Conservation (phyloP, 169 alveolate species). For the Plasmodium vivax region DNA sequence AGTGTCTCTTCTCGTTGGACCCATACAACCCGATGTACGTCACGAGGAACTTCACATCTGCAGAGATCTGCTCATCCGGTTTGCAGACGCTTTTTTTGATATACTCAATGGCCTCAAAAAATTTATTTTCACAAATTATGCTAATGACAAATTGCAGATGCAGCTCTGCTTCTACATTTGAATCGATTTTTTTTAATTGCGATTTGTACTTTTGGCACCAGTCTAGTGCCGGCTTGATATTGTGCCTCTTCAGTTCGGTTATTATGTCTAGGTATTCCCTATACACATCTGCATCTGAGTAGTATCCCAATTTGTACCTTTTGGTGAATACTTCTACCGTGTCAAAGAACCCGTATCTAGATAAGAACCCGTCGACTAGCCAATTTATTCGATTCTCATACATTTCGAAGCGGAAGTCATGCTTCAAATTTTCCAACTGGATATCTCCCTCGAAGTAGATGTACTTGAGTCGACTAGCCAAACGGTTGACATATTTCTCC, state of each 20-base stretch:
- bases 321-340: slow-evolving; percentile 35
- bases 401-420: slow-evolving; percentile 38
- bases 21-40: slow-evolving; percentile 35
- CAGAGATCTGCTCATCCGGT: neutral
- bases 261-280: slow-evolving; percentile 44
- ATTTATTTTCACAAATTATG: slow-evolving; percentile 56
- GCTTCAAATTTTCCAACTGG: slow-evolving; percentile 56
- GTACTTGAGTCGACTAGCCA: slow-evolving; percentile 14
- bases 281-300: slow-evolving; percentile 65
- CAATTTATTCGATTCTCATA: slow-evolving; percentile 71
- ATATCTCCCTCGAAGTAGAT: slow-evolving; percentile 61
- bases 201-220: slow-evolving; percentile 69
- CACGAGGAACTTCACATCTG: slow-evolving; percentile 26
- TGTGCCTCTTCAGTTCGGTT: slow-evolving; percentile 22
- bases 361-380: slow-evolving; percentile 54
- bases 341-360: slow-evolving; percentile 48
- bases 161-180: slow-evolving; percentile 75
- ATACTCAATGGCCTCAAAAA: slow-evolving; percentile 69
- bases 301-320: slow-evolving; percentile 43
- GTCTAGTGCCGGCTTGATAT: slow-evolving; percentile 63
- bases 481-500: slow-evolving; percentile 12
- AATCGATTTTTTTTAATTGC: slow-evolving; percentile 65
- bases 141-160: slow-evolving; percentile 76
- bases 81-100: slow-evolving; percentile 21
- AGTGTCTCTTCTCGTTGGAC: neutral